phyloP scores from a whole-genome alignment of 257 asterid species.

The Solanum tarijense region DNA sequence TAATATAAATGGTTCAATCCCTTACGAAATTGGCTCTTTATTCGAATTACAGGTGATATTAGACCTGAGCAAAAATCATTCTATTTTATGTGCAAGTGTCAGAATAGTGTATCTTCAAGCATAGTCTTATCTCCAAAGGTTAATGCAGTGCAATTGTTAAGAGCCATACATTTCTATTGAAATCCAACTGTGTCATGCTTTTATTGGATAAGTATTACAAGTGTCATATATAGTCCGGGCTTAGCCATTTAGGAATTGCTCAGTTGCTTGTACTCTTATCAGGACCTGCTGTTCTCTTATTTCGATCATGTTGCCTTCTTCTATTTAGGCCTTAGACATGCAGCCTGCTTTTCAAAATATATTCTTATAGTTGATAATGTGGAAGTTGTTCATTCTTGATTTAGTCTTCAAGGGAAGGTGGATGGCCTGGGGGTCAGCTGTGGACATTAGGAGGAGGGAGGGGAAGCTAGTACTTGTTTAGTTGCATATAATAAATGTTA shows the following conservation, averaged over 20 bases:
- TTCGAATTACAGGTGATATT: slow-evolving; percentile 59
- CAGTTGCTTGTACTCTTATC: not conserved
- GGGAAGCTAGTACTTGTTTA: not conserved
- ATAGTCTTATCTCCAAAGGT: not conserved
- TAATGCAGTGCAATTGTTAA: not conserved
- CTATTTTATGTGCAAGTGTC: not conserved
- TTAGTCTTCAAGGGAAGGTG: not conserved
- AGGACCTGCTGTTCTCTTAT: not conserved
- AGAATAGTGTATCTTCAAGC: not conserved
- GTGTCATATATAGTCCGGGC: not conserved
- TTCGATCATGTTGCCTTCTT: not conserved
- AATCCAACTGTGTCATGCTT: not conserved
- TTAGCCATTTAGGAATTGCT: not conserved
- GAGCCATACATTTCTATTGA: not conserved
- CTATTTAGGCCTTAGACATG: not conserved
- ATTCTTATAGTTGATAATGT: not conserved
- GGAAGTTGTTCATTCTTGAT: not conserved
- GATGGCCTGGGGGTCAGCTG: not conserved
- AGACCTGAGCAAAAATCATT: slow-evolving; percentile 59
- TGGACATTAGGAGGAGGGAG: not conserved
- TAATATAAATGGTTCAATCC: slow-evolving; percentile 41
- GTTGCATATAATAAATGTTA: not conserved
- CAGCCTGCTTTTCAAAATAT: not conserved
- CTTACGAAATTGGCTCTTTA: slow-evolving; percentile 45
- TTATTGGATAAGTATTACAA: not conserved